Percentiles rank a stretch among this genome's conserved stretches.
Evolutionary conservation across 352 stramenopile genomes (phyloP).

Genomic region (Globisporangium okanoganense): DNA sequence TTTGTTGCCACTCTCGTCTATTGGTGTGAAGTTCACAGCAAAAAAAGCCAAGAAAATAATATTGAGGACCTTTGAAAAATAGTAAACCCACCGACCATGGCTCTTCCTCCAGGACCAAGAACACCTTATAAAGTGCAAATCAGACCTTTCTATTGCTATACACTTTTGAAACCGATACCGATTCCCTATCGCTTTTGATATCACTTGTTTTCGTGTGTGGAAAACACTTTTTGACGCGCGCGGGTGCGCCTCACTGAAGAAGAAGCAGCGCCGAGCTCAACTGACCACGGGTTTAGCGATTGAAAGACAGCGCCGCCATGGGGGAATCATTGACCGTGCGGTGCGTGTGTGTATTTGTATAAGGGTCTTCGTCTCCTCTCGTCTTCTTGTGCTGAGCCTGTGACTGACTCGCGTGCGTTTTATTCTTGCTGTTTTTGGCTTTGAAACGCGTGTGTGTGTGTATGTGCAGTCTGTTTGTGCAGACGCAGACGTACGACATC

Average conservation of each 20-base stretch:
- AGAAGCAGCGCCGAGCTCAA: constrained; percentile 5
- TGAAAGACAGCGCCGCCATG: neutral
- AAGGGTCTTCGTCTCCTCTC: neutral
- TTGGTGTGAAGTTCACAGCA: too few relatives aligned
- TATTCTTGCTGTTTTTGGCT: too few relatives aligned
- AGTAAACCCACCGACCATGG: constrained; percentile 11
- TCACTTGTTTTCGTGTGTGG: neutral
- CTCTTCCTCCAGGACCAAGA: neutral
- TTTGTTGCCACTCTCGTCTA: neutral
- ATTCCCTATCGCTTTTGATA: neutral
- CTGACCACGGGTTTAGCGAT: neutral
- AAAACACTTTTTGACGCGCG: neutral
- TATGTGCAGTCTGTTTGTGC: constrained; percentile 54
- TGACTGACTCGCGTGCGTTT: neutral
- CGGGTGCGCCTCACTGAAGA: constrained; percentile 7
- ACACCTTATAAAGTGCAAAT: neutral
- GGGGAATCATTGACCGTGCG: constrained; percentile 16
- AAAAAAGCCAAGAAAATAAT: neutral
- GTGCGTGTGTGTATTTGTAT: constrained; percentile 1
- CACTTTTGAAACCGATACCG: neutral
- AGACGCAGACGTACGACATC: constrained; percentile 83
- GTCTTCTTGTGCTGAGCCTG: neutral
- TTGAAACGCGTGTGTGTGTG: neutral
- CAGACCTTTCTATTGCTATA: constrained; percentile 1
- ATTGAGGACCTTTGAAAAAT: neutral